Percentiles rank a stretch among this genome's conserved stretches.
Conservation (phyloP, 306 rosid genomes). For the Astragalus glycyphyllos region DNA sequence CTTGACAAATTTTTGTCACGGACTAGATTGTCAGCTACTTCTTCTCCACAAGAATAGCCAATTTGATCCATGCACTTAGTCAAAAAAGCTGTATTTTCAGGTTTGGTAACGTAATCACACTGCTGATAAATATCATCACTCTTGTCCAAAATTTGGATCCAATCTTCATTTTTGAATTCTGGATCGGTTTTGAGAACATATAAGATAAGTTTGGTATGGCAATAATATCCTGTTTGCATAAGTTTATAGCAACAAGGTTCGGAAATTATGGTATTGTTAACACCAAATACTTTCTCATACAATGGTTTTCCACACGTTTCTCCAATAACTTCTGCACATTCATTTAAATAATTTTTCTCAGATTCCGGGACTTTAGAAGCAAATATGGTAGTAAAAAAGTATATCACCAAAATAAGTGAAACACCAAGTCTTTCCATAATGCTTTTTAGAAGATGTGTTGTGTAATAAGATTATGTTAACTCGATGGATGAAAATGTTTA, state of each 20-base stretch:
- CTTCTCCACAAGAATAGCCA: slow-evolving; percentile 6
- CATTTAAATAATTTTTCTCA: neutral
- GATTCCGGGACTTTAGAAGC: too few relatives aligned
- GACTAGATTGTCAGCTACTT: neutral
- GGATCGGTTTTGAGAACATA: neutral
- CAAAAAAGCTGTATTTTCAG: neutral
- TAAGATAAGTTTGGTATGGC: slow-evolving; percentile 6
- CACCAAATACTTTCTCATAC: neutral
- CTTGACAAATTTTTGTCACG: neutral
- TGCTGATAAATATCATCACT: neutral
- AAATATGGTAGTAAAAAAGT: too few relatives aligned
- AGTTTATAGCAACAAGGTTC: slow-evolving; percentile 39
- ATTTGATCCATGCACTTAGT: neutral
- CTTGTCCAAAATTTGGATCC: neutral
- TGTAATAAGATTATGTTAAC: too few relatives aligned
- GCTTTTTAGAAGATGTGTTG: too few relatives aligned
- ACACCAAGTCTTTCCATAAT: too few relatives aligned
- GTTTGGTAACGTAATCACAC: slow-evolving; percentile 23
- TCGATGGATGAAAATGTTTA: too few relatives aligned
- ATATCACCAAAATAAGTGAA: too few relatives aligned
- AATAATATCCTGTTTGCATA: slow-evolving; percentile 33
- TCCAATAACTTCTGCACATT: slow-evolving; percentile 2
- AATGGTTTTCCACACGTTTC: neutral
- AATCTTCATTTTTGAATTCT: neutral
- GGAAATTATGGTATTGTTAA: neutral